Evolutionary conservation across 371 early-diverging fungal species (phyloP), one percentile per base, ranked within the genome.

Genomic region (Actinomucor elegans): DNA sequence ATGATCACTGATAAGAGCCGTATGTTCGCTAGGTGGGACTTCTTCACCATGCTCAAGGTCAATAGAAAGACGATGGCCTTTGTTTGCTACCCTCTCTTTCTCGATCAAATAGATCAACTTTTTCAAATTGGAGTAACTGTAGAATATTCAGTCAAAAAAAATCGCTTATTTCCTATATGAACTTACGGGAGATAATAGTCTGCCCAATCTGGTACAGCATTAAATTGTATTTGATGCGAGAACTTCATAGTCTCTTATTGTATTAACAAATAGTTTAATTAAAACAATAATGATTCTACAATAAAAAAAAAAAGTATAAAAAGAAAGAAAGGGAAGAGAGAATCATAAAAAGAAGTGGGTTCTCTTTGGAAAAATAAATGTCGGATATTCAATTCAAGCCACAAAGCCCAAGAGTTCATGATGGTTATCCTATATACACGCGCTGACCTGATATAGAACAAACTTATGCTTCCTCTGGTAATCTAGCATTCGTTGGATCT

Each of bases 151-250:
- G 15, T 14, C 12, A 7, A 34, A 24, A 23, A n/a, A n/a, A 42
- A n/a, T n/a, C n/a, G n/a, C n/a, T n/a, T n/a, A n/a, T n/a, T n/a
- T n/a, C n/a, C n/a, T n/a, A n/a, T n/a, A n/a, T n/a, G n/a, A n/a
- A 42, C 71, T 73, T 81, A 84, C 80, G 85, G 84, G 43, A 91
- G 40, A 65, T 90, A 91, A 67, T 85, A 77, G 51, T 91, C 91
- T 44, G 84, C 82, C 96, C 96, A 96, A 61, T 93, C 94, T 41
- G 93, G 92, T 36, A 88, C 89, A 36, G 90, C 81, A 62, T 93
- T 94, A 64, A 96, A 86, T 69, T 90, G 88, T 37, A 96, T 82
- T 37, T 87, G 86, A 73, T 91, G 91, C 7, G 92, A 91, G 60
- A 65, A 65, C 43, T 65, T 65, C 66, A 65, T 65, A 38, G 28